Percentiles rank a stretch among this genome's conserved stretches.
Conservation (phyloP, 495 filamentous ascomycete species). For the Rostrohypoxylon terebratum region DNA sequence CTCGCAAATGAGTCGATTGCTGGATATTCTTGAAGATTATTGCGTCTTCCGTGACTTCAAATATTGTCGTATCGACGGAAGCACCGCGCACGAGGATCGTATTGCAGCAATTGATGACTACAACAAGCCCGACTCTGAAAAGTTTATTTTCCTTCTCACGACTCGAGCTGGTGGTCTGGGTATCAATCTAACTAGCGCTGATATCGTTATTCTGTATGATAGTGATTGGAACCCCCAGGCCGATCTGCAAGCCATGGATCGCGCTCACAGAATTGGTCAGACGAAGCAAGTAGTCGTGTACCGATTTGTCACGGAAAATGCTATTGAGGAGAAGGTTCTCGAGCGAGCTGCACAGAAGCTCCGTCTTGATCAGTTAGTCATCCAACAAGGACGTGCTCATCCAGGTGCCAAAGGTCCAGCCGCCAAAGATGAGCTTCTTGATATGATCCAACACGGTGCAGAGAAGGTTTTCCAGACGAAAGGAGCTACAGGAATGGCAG, state of each 20-base stretch:
- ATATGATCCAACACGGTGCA: slow-evolving; percentile 99
- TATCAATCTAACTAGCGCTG: slow-evolving; percentile 95
- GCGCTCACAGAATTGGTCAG: slow-evolving; percentile 97
- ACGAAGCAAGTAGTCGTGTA: slow-evolving; percentile 98
- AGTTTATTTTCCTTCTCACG: slow-evolving; percentile 97
- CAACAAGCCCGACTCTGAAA: slow-evolving; percentile 94
- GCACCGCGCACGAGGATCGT: slow-evolving; percentile 96
- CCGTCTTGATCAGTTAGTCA: slow-evolving; percentile 97
- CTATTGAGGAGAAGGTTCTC: slow-evolving; percentile 98
- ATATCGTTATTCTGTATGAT: slow-evolving; percentile 98
- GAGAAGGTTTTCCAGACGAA: slow-evolving; percentile 85
- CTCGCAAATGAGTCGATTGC: slow-evolving; percentile 97
- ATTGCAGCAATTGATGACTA: slow-evolving; percentile 98
- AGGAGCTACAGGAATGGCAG: slow-evolving; percentile 69
- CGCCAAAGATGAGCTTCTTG: slow-evolving; percentile 94
- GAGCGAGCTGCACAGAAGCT: slow-evolving; percentile 98
- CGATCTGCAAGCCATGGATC: slow-evolving; percentile 98
- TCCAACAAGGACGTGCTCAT: slow-evolving; percentile 97
- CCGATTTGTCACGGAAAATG: slow-evolving; percentile 96
- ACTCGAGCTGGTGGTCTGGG: slow-evolving; percentile 97
- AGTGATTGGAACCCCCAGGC: slow-evolving; percentile 99
- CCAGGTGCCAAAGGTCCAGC: slow-evolving; percentile 85
- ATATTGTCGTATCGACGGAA: slow-evolving; percentile 98
- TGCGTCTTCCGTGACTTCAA: slow-evolving; percentile 94
- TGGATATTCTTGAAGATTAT: slow-evolving; percentile 99